phyloP scores from a whole-genome alignment of 108 stramenopile species.

The Cylindrotheca closterium region DNA sequence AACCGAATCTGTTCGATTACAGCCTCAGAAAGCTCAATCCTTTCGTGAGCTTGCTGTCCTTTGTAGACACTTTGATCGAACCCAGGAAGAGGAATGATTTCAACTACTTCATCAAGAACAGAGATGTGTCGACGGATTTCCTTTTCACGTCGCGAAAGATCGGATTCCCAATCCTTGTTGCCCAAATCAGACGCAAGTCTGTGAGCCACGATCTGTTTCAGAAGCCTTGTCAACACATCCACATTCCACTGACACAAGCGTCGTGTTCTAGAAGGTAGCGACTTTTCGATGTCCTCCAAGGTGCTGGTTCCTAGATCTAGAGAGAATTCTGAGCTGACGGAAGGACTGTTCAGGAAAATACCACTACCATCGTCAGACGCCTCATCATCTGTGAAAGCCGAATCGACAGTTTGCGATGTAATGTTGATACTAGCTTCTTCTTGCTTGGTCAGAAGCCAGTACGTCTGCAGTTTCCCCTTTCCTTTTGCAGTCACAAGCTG shows the following conservation, averaged over 20 bases:
- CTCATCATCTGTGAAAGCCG: too few species aligned
- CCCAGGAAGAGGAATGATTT: conserved; percentile 13
- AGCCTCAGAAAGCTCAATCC: conserved; percentile 1
- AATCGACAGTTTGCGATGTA: too few species aligned
- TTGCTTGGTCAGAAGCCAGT: conserved; percentile 10
- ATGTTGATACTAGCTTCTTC: background rate
- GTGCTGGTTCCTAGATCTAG: background rate
- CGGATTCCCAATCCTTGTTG: background rate
- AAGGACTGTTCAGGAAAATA: too few species aligned
- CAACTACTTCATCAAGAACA: conserved; percentile 23
- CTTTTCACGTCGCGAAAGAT: background rate
- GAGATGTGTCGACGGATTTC: conserved; percentile 3
- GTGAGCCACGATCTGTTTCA: conserved; percentile 24
- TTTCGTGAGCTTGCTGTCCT: conserved; percentile 15
- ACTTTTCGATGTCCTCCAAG: background rate
- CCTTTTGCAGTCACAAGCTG: conserved; percentile 41
- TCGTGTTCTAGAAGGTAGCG: background rate
- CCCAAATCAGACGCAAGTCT: background rate
- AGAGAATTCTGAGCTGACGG: too few species aligned
- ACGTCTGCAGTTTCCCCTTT: conserved; percentile 55
- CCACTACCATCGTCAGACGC: background rate
- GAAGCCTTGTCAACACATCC: conserved; percentile 15
- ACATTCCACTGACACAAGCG: conserved; percentile 31
- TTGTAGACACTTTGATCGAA: conserved; percentile 8
- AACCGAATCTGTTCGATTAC: conserved; percentile 20